Base-by-base conservation (phyloP, 352 stramenopile genomes). In the Globisporangium cylindrosporum region DNA sequence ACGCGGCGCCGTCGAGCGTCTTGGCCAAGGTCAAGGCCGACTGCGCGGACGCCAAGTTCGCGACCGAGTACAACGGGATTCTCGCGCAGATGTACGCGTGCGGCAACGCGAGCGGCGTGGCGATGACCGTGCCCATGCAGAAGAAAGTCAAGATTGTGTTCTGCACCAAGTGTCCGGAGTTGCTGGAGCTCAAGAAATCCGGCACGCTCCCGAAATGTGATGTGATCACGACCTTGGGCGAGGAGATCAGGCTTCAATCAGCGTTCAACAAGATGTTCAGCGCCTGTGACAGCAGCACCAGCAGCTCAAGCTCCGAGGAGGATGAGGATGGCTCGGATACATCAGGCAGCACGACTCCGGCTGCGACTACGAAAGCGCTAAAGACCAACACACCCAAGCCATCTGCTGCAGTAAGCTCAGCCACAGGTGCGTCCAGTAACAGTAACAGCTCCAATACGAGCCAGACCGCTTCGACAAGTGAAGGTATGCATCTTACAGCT, bases 131-230 rank as follows among this genome's bases (percentile, higher is more conserved):
- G 51, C 51, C 51, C 0, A 24, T 34, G 6, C 25, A 57, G 51
- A 51, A 57, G 12, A 57, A 57, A 25, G 8, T 18, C 22, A 15
- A 15, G 9, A 12, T 57, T 1, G 9, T 32, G 22, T 55, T 55
- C 48, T 57, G 51, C 51, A 34, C 51, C n/a, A 57, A 57, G 51
- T 57, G 51, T 25, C 51, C 22, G 22, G 51, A 57, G 51, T 9
- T 57, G 7, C 27, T 32, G n/a, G 22, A 22, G 9, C 51, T 57
- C 9, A 12, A 24, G 2, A 20, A 32, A 12, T 57, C 51, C 8
- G 51, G 24, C 7, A 34, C 51, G 24, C 22, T 57, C 2, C 51
- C 51, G 8, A 57, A 57, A 18, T 57, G 51, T 24, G 34, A 57
- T 9, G 12, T 57, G 5, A 34, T 10, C n/a, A 57, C 51, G n/a